Evolutionary conservation across 768 basidiomycete species (phyloP), one percentile per base, ranked within the genome.

Genomic region (Mycena leptocephala): DNA sequence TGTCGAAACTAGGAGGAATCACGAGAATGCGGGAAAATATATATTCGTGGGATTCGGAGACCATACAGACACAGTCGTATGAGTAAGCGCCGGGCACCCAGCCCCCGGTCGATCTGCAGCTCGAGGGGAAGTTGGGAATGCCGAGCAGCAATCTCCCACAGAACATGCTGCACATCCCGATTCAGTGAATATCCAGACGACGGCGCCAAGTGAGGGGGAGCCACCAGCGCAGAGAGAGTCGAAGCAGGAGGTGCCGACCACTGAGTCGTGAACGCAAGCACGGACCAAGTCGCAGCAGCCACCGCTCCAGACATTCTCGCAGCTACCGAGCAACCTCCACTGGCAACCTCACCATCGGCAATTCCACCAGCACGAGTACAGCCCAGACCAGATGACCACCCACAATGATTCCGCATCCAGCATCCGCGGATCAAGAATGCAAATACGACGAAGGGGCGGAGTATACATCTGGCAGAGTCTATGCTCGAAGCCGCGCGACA

Each of bases 71-170:
- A n/a, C n/a, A n/a, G n/a, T n/a, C n/a, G n/a, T n/a, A n/a, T n/a
- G n/a, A n/a, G 41, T 51, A n/a, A 51, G 11, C 22, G 48, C 48
- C 48, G 48, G 24, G 48, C 48, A 51, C 48, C 48, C 14, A 51
- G 24, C 22, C 48, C 48, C 48, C 11, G 48, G 48, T 51, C 48
- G 70, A 76, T 71, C 26, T 72, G 64, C 75, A 67, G 75, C 75
- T 76, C 65, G 75, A 72, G 75, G 75, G 75, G 70, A 56, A 72
- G 35, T 56, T 24, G 72, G 72, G n/a, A 66, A 53, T 14, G 51
- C 51, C 51, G 30, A 56, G 55, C 55, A 56, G 55, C 55, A 56
- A 56, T 56, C 55, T 56, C 55, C 55, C 28, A 56, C 55, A 56
- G 55, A 56, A 56, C 13, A 56, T 13, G 55, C 55, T 56, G 55